Evolutionary conservation across 208 protist species (phyloP).

Genomic region (Leptomonas pyrrhocoris): DNA sequence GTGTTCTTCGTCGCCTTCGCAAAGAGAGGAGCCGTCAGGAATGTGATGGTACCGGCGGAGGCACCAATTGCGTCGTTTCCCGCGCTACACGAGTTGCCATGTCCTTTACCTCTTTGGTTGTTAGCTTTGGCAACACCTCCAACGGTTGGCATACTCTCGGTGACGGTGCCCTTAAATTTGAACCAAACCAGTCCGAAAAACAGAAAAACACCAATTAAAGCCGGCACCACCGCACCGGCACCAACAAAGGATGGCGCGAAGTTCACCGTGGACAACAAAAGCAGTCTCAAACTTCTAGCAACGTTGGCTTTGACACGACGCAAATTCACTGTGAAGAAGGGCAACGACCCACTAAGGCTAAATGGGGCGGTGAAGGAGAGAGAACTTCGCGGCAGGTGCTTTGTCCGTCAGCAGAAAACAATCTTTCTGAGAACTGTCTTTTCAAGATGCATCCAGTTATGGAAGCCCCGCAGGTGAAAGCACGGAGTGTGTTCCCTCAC

Average conservation of each 20-base stretch:
- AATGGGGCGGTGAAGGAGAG: too few relatives aligned
- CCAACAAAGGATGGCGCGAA: not conserved
- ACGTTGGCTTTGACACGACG: too few relatives aligned
- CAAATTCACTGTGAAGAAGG: too few relatives aligned
- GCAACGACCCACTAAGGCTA: too few relatives aligned
- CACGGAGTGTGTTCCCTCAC: too few relatives aligned
- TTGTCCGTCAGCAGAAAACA: too few relatives aligned
- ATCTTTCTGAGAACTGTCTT: too few relatives aligned
- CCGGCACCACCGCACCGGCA: not conserved
- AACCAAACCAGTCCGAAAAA: not conserved
- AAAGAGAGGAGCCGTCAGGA: slow-evolving; percentile 66
- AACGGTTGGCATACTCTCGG: slow-evolving; percentile 6
- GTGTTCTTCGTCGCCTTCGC: slow-evolving; percentile 56
- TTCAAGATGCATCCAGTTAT: too few relatives aligned
- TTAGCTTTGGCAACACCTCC: not conserved
- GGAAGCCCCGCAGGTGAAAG: too few relatives aligned
- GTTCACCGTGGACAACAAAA: not conserved
- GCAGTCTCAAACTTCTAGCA: too few relatives aligned
- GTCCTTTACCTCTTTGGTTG: not conserved
- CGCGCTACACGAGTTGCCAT: not conserved
- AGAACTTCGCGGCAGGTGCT: too few relatives aligned
- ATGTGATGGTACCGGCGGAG: slow-evolving; percentile 29
- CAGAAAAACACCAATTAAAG: not conserved
- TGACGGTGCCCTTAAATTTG: not conserved
- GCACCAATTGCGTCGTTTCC: not conserved